Base-by-base conservation (phyloP, 2,329 filamentous ascomycete species). In the Colletotrichum sp. region DNA sequence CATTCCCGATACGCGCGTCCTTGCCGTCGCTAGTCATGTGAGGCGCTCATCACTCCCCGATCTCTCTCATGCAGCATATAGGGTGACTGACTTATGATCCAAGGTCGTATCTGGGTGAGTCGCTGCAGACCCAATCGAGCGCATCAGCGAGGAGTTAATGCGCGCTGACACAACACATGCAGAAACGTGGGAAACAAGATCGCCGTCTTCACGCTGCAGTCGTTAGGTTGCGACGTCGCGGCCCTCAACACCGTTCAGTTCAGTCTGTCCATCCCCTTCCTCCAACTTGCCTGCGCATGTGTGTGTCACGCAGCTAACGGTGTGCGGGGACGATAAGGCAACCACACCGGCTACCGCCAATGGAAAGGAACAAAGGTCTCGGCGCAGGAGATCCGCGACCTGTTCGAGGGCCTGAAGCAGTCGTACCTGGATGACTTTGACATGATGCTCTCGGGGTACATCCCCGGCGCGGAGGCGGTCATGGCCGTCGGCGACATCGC, bases 181-280 rank as follows among this genome's bases (percentile, higher is more conserved):
- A 98, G 97, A 83, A 96, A 98, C 90, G 97, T 99, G 79, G 97
- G 97, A 68, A 99, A 99, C 85, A 98, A 96, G 82, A 98, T 99
- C 89, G 96, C 96, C 57, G 96, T 96, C 2, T 98, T 98, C 82
- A 95, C 96, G 79, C 94, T 99, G 90, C 96, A 99, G 85, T 94
- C 95, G 1, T 87, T 99, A 67, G 97, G 97, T 64, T 98, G 96
- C 82, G 96, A 99, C 81, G 96, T 98, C 8, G 94, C 96, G 10
- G 95, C 96, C 4, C 90, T 99, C 81, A 98, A 99, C 84, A 99
- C 97, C 0, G 97, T 99, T 8, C 95, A 99, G 81, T 99, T 98
- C 88, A 99, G 96, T 98, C 88, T 85, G 94, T 73, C 10, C 12
- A n/a, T 7, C 30, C 34, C 30, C 59, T 59, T 55, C 39, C 6